Evolutionary conservation across 257 asterid genomes (phyloP), one percentile per base, ranked within the genome.

Genomic region (Solanum paucissectum): DNA sequence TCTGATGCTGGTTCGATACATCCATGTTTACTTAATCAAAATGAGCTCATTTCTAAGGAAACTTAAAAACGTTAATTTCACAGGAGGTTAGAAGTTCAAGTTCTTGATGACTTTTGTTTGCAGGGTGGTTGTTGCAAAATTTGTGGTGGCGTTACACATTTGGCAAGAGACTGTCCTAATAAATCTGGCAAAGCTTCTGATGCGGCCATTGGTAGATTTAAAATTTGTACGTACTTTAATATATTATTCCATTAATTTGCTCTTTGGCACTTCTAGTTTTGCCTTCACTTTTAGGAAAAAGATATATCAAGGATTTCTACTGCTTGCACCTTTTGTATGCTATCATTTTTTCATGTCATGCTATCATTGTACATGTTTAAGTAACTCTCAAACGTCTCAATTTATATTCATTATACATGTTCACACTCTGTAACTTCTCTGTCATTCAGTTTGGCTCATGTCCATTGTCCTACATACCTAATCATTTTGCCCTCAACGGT

Each of bases 91-190:
- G 69, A 49, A 82, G 20, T 82, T 27, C 10, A 49, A 29, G 42
- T 49, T 82, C 71, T 49, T 29, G 85, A 66, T 52, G 85, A 88
- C 76, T 72, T 83, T 23, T 37, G 25, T 81, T 84, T 88, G 86
- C 87, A 95, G 99, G 99, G 99, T 75, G 99, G 99, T 82, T 86
- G 94, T 91, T 96, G 99, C 91, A 96, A 96, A 90, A 90, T 95
- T 87, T 97, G 99, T 90, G 96, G 96, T 49, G 98, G 98, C 33
- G 89, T 95, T 12, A 95, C 99, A n/a, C 98, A 97, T 92, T 90
- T 97, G 86, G 98, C 98, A 20, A 93, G 89, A 92, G 98, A 97
- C 90, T 97, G 98, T 91, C 98, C 98, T 58, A 91, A 92, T 87
- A 97, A 95, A 90, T 37, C n/a, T 82, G 87, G 83, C 91, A 91